Evolutionary conservation across 2,329 filamentous ascomycete genomes (phyloP).

Genomic region (Claviceps sp.): DNA sequence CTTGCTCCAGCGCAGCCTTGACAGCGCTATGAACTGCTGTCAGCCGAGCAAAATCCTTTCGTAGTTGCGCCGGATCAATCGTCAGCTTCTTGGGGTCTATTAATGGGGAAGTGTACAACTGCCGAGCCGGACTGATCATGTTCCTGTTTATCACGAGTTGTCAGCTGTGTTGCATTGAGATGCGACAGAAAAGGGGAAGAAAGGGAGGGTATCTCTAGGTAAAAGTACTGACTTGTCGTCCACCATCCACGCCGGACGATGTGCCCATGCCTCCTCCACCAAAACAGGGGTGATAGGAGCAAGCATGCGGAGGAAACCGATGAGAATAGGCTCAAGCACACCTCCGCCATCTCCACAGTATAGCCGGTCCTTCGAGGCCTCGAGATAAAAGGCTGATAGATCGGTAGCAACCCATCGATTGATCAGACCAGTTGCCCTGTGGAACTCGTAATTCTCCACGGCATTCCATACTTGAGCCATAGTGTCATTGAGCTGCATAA

Average conservation of each 20-base stretch:
- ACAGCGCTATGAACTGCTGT: conserved; percentile 49
- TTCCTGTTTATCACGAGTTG: conserved; percentile 9
- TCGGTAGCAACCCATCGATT: conserved; percentile 74
- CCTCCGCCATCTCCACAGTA: conserved; percentile 69
- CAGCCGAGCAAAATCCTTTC: conserved; percentile 32
- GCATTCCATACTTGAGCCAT: conserved; percentile 51
- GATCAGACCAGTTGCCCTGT: conserved; percentile 58
- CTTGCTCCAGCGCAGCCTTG: conserved; percentile 62
- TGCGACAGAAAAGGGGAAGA: conserved; percentile 5
- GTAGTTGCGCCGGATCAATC: conserved; percentile 25
- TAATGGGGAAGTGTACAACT: conserved; percentile 33
- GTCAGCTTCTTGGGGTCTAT: conserved; percentile 26
- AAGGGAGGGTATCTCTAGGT: no score
- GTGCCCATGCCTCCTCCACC: conserved; percentile 78
- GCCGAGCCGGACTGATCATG: conserved; percentile 27
- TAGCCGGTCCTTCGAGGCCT: conserved; percentile 79
- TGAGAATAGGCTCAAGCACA: conserved; percentile 51
- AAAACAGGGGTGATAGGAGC: conserved; percentile 70
- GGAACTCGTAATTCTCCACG: conserved; percentile 66
- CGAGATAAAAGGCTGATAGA: conserved; percentile 87
- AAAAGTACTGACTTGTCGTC: conserved; percentile 25
- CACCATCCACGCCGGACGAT: conserved; percentile 54
- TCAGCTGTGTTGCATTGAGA: background rate
- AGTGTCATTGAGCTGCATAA: conserved; percentile 57
- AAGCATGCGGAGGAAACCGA: conserved; percentile 64